Percentiles rank a stretch among this genome's conserved stretches.
Evolutionary conservation across 345 rosid genomes (phyloP).

Genomic region (Barbarea vulgaris): DNA sequence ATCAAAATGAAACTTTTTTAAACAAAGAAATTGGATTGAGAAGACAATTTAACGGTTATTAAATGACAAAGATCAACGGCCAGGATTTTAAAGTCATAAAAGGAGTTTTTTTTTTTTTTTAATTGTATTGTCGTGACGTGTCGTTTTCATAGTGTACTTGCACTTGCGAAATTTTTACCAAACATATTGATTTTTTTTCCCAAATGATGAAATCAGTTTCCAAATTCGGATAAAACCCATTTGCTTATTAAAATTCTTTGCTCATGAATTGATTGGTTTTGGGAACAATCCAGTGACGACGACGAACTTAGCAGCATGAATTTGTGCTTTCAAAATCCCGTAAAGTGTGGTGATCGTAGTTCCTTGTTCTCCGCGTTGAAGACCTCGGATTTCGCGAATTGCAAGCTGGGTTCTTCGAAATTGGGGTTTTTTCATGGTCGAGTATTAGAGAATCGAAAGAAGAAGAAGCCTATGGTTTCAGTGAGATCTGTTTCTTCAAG

Average conservation of each 20-base stretch:
- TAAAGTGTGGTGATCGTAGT: not conserved
- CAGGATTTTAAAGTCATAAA: not conserved
- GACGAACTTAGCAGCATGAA: constrained; percentile 31
- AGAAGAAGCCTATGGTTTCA: not conserved
- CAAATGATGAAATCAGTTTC: not conserved
- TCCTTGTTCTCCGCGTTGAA: constrained; percentile 24
- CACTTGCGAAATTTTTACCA: not conserved
- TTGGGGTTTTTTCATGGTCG: constrained; percentile 19
- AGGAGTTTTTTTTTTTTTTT: no score
- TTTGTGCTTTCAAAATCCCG: constrained; percentile 26
- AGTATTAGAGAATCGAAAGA: constrained; percentile 12
- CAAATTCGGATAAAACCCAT: constrained; percentile 16
- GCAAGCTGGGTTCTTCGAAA: constrained; percentile 8
- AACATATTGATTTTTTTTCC: not conserved
- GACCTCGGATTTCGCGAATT: not conserved
- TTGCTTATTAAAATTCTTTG: not conserved
- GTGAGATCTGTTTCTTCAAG: constrained; percentile 32
- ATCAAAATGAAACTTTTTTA: not conserved
- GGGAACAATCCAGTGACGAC: constrained; percentile 5
- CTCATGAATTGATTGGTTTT: constrained; percentile 17
- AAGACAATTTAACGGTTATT: not conserved
- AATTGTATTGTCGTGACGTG: not conserved
- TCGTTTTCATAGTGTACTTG: not conserved
- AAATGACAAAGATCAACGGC: constrained; percentile 17
- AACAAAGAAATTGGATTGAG: not conserved